Conservation (phyloP, 2,329 filamentous ascomycete genomes). For the Didymella lethalis region DNA sequence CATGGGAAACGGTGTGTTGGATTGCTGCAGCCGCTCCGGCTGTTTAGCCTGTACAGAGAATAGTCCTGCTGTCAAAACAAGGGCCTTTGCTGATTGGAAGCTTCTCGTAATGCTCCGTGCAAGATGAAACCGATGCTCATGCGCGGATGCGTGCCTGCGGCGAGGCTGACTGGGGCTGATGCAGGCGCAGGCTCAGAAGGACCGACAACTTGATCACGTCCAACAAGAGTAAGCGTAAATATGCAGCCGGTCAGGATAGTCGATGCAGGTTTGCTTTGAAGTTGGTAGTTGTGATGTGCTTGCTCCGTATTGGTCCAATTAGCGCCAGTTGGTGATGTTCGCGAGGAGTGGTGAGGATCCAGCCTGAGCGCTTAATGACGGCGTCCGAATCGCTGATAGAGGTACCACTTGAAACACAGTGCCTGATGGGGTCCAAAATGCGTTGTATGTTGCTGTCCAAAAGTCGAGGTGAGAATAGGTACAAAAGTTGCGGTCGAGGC, state of each 20-base stretch:
- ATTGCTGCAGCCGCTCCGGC: conserved; percentile 35
- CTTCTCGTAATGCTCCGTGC: conserved; percentile 30
- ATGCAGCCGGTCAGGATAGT: conserved; percentile 31
- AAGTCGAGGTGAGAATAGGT: conserved; percentile 25
- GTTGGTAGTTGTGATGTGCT: conserved; percentile 19
- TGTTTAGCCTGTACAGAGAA: conserved; percentile 34
- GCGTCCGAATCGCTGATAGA: conserved; percentile 37
- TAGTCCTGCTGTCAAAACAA: conserved; percentile 24
- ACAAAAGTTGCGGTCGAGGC: conserved; percentile 16
- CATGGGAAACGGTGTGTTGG: conserved; percentile 35
- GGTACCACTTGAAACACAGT: conserved; percentile 42
- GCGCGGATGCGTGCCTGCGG: conserved; percentile 35
- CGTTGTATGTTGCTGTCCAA: conserved; percentile 34
- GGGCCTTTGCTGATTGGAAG: conserved; percentile 34
- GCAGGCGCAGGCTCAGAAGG: conserved; percentile 28
- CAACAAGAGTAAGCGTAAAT: conserved; percentile 30
- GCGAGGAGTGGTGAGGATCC: conserved; percentile 28
- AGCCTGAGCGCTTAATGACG: conserved; percentile 47
- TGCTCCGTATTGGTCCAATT: conserved; percentile 44
- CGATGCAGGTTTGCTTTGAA: conserved; percentile 18
- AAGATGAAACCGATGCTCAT: conserved; percentile 41
- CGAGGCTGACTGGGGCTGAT: conserved; percentile 41
- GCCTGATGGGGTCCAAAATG: conserved; percentile 35
- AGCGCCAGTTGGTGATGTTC: conserved; percentile 39
- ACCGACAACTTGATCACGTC: conserved; percentile 12